Conservation (phyloP, 2,329 filamentous ascomycete genomes). For the Colletotrichum incanum region DNA sequence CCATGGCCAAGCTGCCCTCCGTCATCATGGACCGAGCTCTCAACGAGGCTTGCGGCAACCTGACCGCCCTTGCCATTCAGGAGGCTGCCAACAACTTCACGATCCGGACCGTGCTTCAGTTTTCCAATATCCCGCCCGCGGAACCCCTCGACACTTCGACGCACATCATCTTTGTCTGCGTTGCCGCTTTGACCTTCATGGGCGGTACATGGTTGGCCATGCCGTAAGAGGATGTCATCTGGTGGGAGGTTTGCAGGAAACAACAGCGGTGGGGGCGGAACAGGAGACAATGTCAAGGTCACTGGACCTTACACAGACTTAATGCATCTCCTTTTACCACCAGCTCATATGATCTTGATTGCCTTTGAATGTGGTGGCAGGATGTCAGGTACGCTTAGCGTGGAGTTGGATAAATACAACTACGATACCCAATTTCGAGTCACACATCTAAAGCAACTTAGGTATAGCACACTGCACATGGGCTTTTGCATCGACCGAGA, state of each 20-base stretch:
- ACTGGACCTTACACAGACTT: constrained; percentile 14
- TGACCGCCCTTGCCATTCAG: constrained; percentile 59
- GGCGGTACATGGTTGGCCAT: constrained; percentile 30
- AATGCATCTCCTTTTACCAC: constrained; percentile 23
- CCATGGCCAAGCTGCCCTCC: constrained; percentile 54
- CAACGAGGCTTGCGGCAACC: constrained; percentile 62
- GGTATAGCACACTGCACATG: not conserved
- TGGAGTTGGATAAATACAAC: constrained; percentile 29
- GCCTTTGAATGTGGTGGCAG: constrained; percentile 2
- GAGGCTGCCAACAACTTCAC: constrained; percentile 63
- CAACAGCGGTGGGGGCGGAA: not conserved
- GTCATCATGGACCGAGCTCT: constrained; percentile 58
- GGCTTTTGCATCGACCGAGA: not conserved
- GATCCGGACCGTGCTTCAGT: constrained; percentile 55
- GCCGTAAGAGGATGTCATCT: constrained; percentile 9
- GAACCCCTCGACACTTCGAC: constrained; percentile 13
- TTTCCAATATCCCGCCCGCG: constrained; percentile 46
- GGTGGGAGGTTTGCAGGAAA: not conserved
- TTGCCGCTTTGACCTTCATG: not conserved
- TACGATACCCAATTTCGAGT: constrained; percentile 26
- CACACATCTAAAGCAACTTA: not conserved
- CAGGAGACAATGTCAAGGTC: not conserved
- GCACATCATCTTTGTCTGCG: constrained; percentile 24
- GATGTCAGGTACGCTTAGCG: constrained; percentile 21
- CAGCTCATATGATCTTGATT: constrained; percentile 4